Percentiles rank a stretch among this genome's conserved stretches.
These are phyloP conservation scores for Elsinoe necatrix DNA, from an alignment of 2,329 filamentous ascomycete species.

Conservation along the genomic window DNA sequence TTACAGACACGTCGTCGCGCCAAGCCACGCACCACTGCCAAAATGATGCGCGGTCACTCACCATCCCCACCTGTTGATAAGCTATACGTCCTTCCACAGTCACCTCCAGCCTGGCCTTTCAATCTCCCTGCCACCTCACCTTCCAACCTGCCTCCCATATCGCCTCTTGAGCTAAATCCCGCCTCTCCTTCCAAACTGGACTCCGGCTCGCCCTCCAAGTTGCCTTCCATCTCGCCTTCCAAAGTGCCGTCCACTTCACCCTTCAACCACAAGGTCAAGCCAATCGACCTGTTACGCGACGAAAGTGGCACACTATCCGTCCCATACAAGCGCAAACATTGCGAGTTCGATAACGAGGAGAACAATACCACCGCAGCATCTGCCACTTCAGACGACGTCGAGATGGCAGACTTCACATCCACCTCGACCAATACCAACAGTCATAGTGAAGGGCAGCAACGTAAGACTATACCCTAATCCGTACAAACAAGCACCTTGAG, in stretches of 20 bases:
- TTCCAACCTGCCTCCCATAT: too few species aligned
- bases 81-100: background rate
- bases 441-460: background rate
- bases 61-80: background rate
- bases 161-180: too few species aligned
- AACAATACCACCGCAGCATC: background rate
- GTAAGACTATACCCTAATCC: background rate
- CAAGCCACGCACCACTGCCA: background rate
- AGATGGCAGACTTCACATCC: background rate
- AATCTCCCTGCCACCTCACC: too few species aligned
- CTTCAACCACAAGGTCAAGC: background rate
- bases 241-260: too few species aligned
- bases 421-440: background rate
- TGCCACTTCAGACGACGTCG: background rate
- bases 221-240: too few species aligned
- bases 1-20: background rate
- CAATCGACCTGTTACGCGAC: background rate
- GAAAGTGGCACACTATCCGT: background rate
- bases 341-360: too few species aligned
- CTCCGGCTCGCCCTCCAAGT: too few species aligned
- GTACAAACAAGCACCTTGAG: background rate
- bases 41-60: slow-evolving; percentile 10
- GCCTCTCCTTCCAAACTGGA: too few species aligned
- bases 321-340: too few species aligned
- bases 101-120: background rate